A percentile compares a stretch with the other conserved stretches of the same genome.
phyloP scores from a whole-genome alignment of 179 eudicot genomes.

The Vitellaria paradoxa region DNA sequence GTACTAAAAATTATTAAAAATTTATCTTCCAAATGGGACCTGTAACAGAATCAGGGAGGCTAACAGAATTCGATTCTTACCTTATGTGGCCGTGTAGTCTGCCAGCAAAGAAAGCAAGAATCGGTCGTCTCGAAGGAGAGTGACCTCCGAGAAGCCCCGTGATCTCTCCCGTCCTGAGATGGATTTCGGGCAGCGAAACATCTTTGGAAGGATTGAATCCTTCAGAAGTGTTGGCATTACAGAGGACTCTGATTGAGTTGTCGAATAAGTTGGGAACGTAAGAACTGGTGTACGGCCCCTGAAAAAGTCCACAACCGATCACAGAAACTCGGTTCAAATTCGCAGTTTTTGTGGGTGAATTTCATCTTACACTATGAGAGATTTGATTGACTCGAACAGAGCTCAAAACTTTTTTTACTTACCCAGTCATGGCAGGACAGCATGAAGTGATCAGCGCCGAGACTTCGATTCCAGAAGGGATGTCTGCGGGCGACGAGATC shows the following conservation, averaged over 20 bases:
- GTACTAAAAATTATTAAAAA: too few relatives aligned
- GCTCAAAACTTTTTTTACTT: background rate
- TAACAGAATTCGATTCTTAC: too few relatives aligned
- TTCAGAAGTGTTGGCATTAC: slow-evolving; percentile 49
- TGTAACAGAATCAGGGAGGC: too few relatives aligned
- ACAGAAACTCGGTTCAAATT: background rate
- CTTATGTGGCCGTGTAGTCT: slow-evolving; percentile 32
- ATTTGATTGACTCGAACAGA: too few relatives aligned
- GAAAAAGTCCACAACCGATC: background rate
- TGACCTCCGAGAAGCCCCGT: slow-evolving; percentile 28
- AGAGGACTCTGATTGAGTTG: slow-evolving; percentile 44
- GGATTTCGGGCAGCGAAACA: slow-evolving; percentile 39
- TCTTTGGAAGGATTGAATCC: slow-evolving; percentile 45
- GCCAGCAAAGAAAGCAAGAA: slow-evolving; percentile 47
- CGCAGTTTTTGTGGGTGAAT: too few relatives aligned
- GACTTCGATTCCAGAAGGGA: slow-evolving; percentile 33
- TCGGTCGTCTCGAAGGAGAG: slow-evolving; percentile 27
- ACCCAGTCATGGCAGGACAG: slow-evolving; percentile 46
- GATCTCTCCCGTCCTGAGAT: slow-evolving; percentile 27
- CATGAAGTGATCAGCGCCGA: slow-evolving; percentile 43
- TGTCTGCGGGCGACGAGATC: slow-evolving; percentile 13
- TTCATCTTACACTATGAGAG: too few relatives aligned
- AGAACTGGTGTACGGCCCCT: slow-evolving; percentile 30
- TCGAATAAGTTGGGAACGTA: slow-evolving; percentile 35
- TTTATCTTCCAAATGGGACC: too few relatives aligned